phyloP scores from a whole-genome alignment of 495 filamentous ascomycete genomes.

The Astrothelium subdiscretum region DNA sequence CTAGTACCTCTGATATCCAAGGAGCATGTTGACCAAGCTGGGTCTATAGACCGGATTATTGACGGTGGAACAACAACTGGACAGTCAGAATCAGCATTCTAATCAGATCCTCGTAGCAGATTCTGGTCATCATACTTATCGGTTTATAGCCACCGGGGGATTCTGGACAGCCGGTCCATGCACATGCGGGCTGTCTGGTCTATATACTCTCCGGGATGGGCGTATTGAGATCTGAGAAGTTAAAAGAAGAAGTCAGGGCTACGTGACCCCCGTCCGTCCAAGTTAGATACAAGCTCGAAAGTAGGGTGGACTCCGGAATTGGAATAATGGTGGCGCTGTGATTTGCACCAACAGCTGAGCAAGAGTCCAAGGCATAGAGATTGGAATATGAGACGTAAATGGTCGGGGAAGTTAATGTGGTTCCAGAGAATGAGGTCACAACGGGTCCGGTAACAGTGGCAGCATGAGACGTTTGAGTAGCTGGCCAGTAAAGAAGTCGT shows the following conservation, averaged over 20 bases:
- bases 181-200: not conserved
- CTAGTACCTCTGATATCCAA: not conserved
- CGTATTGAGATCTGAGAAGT: not conserved
- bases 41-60: not conserved
- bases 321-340: not conserved
- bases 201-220: not conserved
- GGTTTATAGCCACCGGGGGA: not conserved
- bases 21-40: not conserved
- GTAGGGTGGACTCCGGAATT: not conserved
- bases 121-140: not conserved
- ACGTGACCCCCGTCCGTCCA: not conserved
- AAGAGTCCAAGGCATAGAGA: constrained; percentile 5
- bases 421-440: not conserved
- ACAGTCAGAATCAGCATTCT: not conserved
- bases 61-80: not conserved
- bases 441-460: not conserved
- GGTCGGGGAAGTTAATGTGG: constrained; percentile 1
- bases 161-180: not conserved
- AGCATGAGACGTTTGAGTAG: not conserved
- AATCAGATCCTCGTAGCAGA: not conserved
- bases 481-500: constrained; percentile 7
- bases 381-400: constrained; percentile 3
- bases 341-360: not conserved
- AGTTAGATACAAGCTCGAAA: not conserved
- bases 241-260: not conserved